Percentiles rank a stretch among this genome's conserved stretches.
phyloP scores from a whole-genome alignment of 2,329 filamentous ascomycete species.

The Phialemonium atrogriseum region DNA sequence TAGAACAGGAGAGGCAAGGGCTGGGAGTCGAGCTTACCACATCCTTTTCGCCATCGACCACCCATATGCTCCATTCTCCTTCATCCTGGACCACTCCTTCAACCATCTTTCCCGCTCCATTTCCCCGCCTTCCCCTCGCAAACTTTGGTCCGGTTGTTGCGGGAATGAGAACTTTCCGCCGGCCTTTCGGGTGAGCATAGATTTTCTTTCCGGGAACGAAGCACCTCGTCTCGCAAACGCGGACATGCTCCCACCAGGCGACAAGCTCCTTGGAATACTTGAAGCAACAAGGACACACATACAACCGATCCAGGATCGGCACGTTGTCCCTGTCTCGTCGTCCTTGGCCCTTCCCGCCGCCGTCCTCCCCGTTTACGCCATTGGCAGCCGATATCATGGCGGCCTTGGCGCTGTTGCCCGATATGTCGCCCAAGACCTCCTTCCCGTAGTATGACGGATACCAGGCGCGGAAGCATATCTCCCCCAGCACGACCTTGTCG shows the following conservation, averaged over 20 bases:
- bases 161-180: slow-evolving; percentile 28
- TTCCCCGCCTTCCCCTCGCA: slow-evolving; percentile 29
- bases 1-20: neutral
- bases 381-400: no score
- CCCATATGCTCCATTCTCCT: slow-evolving; percentile 79
- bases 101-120: slow-evolving; percentile 22
- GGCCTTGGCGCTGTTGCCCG: slow-evolving; percentile 20
- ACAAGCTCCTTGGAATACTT: slow-evolving; percentile 68
- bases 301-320: slow-evolving; percentile 58
- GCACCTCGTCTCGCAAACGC: slow-evolving; percentile 43
- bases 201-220: slow-evolving; percentile 61
- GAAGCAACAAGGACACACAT: slow-evolving; percentile 90
- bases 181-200: slow-evolving; percentile 53
- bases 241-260: slow-evolving; percentile 50
- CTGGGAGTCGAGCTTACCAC: slow-evolving; percentile 41
- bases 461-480: slow-evolving; percentile 80
- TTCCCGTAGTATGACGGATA: slow-evolving; percentile 86
- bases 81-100: slow-evolving; percentile 45
- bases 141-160: slow-evolving; percentile 19
- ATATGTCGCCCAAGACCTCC: slow-evolving; percentile 50
- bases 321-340: slow-evolving; percentile 18
- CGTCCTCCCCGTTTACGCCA: slow-evolving; percentile 18
- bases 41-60: slow-evolving; percentile 83
- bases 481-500: slow-evolving; percentile 76
- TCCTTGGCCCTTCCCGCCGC: slow-evolving; percentile 20